Base-by-base conservation (phyloP, 768 basidiomycete genomes). In the Daedaleopsis nitida region DNA sequence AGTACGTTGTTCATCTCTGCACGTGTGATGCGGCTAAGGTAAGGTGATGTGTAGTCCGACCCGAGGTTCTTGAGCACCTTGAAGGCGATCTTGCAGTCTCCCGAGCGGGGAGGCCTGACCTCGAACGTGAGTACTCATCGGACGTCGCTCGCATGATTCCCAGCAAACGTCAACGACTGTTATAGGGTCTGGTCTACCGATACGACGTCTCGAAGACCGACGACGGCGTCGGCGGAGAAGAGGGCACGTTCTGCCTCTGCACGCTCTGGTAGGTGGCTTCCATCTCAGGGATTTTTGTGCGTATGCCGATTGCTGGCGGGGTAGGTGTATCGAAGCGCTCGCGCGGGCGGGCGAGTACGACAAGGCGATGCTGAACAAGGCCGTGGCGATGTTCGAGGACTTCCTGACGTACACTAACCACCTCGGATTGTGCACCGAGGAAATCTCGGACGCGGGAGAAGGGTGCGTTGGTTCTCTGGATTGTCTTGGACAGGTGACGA, bases 171-270 rank as follows among this genome's bases (percentile, higher is more conserved):
- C 3, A 11, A n/a, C 23, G 16, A 51, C 53, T 63, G 8, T 51
- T 16, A n/a, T 65, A 93, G 91, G 88, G 87, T 66, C 82, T 94
- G 11, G 91, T 94, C 7, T 96, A 91, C 70, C 87, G 96, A 9
- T 98, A 98, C 73, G 94, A 98, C 70, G 88, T 91, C 13, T 76
- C 73, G 24, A 91, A 91, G 72, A 87, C 92, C 0, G 88, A 91
- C 59, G 96, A 98, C 67, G 96, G 96, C 8, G 94, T 98, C 13
- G 96, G 96, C 1, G 95, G 96, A 1, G 93, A 96, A 65, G 96
- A 97, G 74, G 96, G 96, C 1, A 95, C 92, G 0, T 97, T 98
- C 76, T 93, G 92, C 62, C 77, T 98, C 50, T 95, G 93, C 69
- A 92, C 91, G 0, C 73, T 93, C 8, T 93, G 90, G 91, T 89